Base-by-base conservation (phyloP, 257 asterid species). In the Fraxinus cuspidata region DNA sequence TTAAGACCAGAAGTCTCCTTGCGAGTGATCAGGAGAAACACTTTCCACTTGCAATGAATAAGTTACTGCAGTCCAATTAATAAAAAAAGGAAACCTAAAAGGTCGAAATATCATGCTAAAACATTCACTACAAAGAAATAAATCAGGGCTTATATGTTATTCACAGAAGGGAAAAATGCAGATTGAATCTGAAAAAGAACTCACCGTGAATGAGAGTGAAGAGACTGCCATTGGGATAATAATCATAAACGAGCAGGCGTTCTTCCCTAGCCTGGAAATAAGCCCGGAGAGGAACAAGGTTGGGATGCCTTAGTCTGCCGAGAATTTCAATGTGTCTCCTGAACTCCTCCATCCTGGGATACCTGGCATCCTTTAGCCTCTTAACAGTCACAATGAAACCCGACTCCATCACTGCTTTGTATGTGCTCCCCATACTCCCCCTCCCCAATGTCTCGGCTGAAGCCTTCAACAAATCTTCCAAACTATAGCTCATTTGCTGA, bases 181-280 rank as follows among this genome's bases (percentile, higher is more conserved):
- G 64, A 28, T 13, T 18, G 63, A 21, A 12, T 49, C 49, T n/a
- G 7, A 68, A 49, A 19, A 82, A 1, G 49, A n/a, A 7, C 84
- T 0, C 91, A 95, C 99, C 99, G 28, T 95, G 97, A 29, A 95
- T 84, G 23, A 95, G 96, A 11, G 98, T 89, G 90, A 88, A 95
- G 85, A 95, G 99, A 70, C 97, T 95, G 86, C 99, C 99, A 71
- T 95, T 95, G 7, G 99, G 99, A 84, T 90, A 95, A 77, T 95
- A 95, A 85, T 95, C 99, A 31, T 84, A 95, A 4, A 95, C 99
- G 0, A 95, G 96, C 38, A 95, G 82, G 10, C 99, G 97, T 56
- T 95, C 99, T 88, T 91, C 99, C 86, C 88, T 91, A 0, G 98
- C 97, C 86, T 91, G 97, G 83, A 95, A 95, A 84, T 95, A 95